Percentiles rank a stretch among this genome's conserved stretches.
Conservation (phyloP, 1,139 yeast genomes). For the Eremothecium sinecaudum region DNA sequence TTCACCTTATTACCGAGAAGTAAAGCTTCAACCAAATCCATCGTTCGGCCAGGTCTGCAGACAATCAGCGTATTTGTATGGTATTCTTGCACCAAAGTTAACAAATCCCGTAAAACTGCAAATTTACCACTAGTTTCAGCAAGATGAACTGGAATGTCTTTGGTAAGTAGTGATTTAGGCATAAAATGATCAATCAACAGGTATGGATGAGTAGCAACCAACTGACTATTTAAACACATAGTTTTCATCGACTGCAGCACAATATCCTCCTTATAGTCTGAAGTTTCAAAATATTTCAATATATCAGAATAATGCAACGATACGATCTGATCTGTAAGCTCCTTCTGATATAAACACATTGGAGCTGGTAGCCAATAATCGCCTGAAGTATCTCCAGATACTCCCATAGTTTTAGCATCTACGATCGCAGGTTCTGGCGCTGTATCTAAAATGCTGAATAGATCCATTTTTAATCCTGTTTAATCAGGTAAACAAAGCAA, state of each 20-base stretch:
- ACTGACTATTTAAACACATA: conserved; percentile 62
- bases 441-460: conserved; percentile 66
- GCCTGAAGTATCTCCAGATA: conserved; percentile 39
- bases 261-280: conserved; percentile 42
- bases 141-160: conserved; percentile 66
- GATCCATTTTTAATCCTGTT: conserved; percentile 65
- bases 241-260: conserved; percentile 62
- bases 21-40: conserved; percentile 73
- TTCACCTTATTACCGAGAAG: conserved; percentile 59
- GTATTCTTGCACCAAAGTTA: conserved; percentile 36
- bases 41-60: conserved; percentile 49
- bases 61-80: conserved; percentile 42
- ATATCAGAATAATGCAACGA: conserved; percentile 88
- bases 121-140: conserved; percentile 86
- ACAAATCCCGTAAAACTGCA: conserved; percentile 51
- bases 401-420: conserved; percentile 35
- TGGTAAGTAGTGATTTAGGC: conserved; percentile 70
- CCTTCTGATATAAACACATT: conserved; percentile 80
- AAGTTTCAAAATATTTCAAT: conserved; percentile 71
- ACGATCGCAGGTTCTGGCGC: conserved; percentile 79
- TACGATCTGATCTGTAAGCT: conserved; percentile 85
- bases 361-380: conserved; percentile 81
- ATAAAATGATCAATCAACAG: conserved; percentile 72
- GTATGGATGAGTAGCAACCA: conserved; percentile 84
- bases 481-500: too few relatives aligned